phyloP scores from a whole-genome alignment of 2,329 filamentous ascomycete species.

The Fusarium annulatum region DNA sequence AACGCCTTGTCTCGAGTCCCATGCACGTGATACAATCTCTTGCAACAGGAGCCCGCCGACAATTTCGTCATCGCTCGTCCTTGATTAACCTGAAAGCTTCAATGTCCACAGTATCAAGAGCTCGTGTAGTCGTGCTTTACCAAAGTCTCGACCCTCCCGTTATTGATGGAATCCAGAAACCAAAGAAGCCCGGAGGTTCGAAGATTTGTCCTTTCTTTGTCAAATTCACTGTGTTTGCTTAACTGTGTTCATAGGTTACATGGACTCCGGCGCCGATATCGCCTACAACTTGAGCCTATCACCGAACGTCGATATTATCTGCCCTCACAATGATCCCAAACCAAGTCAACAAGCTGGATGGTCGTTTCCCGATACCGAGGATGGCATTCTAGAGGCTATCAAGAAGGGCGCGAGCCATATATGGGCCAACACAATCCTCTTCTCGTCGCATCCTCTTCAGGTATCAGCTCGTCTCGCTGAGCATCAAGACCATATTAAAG shows the following conservation, averaged over 20 bases:
- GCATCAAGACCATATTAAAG: slow-evolving; percentile 46
- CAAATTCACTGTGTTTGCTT: background rate
- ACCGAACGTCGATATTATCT: slow-evolving; percentile 27
- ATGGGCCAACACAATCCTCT: slow-evolving; percentile 64
- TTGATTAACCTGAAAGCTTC: background rate
- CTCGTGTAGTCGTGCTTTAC: slow-evolving; percentile 56
- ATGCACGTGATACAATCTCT: background rate
- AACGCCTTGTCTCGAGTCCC: background rate
- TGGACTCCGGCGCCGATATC: slow-evolving; percentile 36
- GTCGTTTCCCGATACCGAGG: slow-evolving; percentile 36
- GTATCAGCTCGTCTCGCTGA: slow-evolving; percentile 48
- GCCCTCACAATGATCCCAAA: slow-evolving; percentile 3
- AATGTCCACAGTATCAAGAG: slow-evolving; percentile 1
- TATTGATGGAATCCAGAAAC: slow-evolving; percentile 60
- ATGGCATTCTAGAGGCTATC: slow-evolving; percentile 47
- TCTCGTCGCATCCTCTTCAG: slow-evolving; percentile 60
- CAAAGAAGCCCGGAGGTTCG: slow-evolving; percentile 57
- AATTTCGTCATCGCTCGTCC: background rate
- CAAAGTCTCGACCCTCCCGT: slow-evolving; percentile 59
- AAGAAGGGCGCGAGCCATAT: slow-evolving; percentile 56
- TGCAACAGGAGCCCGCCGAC: background rate
- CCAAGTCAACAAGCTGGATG: slow-evolving; percentile 22
- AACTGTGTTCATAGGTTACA: slow-evolving; percentile 23
- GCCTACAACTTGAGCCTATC: slow-evolving; percentile 30
- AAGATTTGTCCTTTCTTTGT: background rate